These are phyloP conservation scores for Mucor lusitanicus DNA, from an alignment of 371 early-diverging fungal species.

Conservation along the genomic window DNA sequence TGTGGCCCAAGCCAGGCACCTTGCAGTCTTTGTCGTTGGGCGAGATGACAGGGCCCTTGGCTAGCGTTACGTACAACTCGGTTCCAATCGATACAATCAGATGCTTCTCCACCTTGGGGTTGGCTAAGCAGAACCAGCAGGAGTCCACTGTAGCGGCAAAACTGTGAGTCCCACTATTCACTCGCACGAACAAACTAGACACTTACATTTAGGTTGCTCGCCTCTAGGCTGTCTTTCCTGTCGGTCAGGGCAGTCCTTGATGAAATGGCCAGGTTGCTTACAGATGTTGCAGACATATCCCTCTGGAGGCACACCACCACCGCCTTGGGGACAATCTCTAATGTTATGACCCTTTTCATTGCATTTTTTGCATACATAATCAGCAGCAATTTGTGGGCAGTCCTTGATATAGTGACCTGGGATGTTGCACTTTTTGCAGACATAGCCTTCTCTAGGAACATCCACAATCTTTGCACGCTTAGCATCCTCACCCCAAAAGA, in stretches of 20 bases:
- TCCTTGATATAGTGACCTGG: slow-evolving; percentile 68
- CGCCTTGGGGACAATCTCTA: slow-evolving; percentile 59
- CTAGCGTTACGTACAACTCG: slow-evolving; percentile 72
- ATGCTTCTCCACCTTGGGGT: slow-evolving; percentile 79
- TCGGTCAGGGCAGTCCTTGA: slow-evolving; percentile 64
- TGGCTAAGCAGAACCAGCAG: slow-evolving; percentile 91
- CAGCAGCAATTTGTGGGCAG: slow-evolving; percentile 56
- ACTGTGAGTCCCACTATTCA: not conserved
- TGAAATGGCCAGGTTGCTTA: slow-evolving; percentile 60
- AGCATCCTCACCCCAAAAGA: slow-evolving; percentile 43
- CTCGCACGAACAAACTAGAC: not conserved
- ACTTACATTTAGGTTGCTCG: slow-evolving; percentile 21
- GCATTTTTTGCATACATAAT: slow-evolving; percentile 64
- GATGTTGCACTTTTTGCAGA: slow-evolving; percentile 54
- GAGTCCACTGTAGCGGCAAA: slow-evolving; percentile 32
- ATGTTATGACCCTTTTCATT: slow-evolving; percentile 62
- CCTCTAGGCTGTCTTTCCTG: slow-evolving; percentile 2
- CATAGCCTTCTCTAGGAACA: slow-evolving; percentile 44
- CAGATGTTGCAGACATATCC: slow-evolving; percentile 60
- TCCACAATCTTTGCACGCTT: slow-evolving; percentile 26
- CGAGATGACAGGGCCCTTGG: slow-evolving; percentile 72
- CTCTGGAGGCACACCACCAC: slow-evolving; percentile 30
- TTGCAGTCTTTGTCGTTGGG: slow-evolving; percentile 15
- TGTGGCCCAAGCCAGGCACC: slow-evolving; percentile 74
- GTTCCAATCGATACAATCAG: slow-evolving; percentile 74